Base-by-base conservation (phyloP, 2,329 filamentous ascomycete genomes). In the Aspergillus pseudoviridinutans region DNA sequence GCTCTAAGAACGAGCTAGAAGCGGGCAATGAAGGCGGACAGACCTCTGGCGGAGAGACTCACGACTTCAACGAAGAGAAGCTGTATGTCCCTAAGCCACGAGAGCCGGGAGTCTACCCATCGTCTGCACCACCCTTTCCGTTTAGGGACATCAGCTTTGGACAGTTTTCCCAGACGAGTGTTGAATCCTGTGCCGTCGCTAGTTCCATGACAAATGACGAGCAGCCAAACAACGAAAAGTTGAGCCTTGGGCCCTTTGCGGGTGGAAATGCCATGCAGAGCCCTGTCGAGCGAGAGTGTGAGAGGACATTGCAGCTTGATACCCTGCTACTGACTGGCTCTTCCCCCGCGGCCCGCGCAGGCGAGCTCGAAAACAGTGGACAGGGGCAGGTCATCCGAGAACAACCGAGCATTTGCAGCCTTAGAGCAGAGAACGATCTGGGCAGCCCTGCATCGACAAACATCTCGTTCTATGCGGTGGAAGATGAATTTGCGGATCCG, bases 71-170 rank as follows among this genome's bases (percentile, higher is more conserved):
- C 8, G 61, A 63, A 29, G 50, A 56, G 20, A 61, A 46, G 44
- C 50, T 66, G 38, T 66, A 64, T 44, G 44, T 59, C 8, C 63
- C 65, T 5, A 64, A 58, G 29, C 44, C 56, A 8, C 58, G 50
- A 50, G 35, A 57, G 10, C 38, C 38, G 9, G 56, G 50, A 4
- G 50, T 59, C 17, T 41, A 56, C 35, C 55, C 64, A 12, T 25
- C 38, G 6, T 67, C 64, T 7, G 62, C 58, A n/a, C 64, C 64
- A 10, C 51, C 54, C 1, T 49, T 50, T 2, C 52, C 46, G 3
- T 60, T 61, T 20, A 29, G 24, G 24, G 49, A 57, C 8, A 6
- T 27, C 10, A 53, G 50, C 17, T 28, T 51, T 22, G 57, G 56
- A 9, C 53, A 55, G 22, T 25, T 14, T 5, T 54, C 57, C 0